Evolutionary conservation across 371 early-diverging fungal genomes (phyloP).

Genomic region (Capillidium heterosporum): DNA sequence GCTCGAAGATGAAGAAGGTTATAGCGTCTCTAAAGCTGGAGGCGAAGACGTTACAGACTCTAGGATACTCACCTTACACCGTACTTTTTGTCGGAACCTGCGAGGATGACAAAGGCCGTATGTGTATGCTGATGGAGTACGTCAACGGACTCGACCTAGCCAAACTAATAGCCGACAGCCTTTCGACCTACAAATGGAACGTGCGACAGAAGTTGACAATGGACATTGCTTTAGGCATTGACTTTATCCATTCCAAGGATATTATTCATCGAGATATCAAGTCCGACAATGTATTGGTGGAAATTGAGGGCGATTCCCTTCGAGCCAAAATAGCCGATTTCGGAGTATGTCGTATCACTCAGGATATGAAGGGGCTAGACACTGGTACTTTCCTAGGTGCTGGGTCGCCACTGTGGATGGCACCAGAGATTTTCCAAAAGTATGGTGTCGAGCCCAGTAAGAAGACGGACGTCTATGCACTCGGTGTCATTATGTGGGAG

Average conservation of each 20-base stretch:
- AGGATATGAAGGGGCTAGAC: background rate
- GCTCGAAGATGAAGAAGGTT: background rate
- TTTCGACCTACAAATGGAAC: background rate
- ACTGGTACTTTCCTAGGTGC: slow-evolving; percentile 3
- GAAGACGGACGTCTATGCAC: slow-evolving; percentile 5
- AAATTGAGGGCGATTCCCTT: slow-evolving; percentile 32
- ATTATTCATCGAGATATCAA: slow-evolving; percentile 97
- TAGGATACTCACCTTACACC: slow-evolving; percentile 3
- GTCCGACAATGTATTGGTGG: slow-evolving; percentile 82
- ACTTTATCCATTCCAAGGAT: slow-evolving; percentile 54
- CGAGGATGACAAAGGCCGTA: background rate
- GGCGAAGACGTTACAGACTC: slow-evolving; percentile 1
- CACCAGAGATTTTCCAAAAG: slow-evolving; percentile 3
- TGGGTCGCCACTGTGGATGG: slow-evolving; percentile 5
- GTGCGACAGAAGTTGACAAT: background rate
- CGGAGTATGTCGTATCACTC: background rate
- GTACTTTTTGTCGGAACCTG: slow-evolving; percentile 6
- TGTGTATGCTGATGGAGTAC: slow-evolving; percentile 5
- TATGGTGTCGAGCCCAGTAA: slow-evolving; percentile 1
- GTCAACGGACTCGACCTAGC: slow-evolving; percentile 2
- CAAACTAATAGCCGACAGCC: background rate
- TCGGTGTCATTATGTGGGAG: slow-evolving; percentile 7
- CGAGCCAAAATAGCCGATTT: slow-evolving; percentile 4
- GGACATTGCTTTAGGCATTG: slow-evolving; percentile 1
- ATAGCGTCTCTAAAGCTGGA: background rate